Percentiles rank a stretch among this genome's conserved stretches.
phyloP scores from a whole-genome alignment of 371 early-diverging fungal genomes.

The Syncephalastrum monosporum region DNA sequence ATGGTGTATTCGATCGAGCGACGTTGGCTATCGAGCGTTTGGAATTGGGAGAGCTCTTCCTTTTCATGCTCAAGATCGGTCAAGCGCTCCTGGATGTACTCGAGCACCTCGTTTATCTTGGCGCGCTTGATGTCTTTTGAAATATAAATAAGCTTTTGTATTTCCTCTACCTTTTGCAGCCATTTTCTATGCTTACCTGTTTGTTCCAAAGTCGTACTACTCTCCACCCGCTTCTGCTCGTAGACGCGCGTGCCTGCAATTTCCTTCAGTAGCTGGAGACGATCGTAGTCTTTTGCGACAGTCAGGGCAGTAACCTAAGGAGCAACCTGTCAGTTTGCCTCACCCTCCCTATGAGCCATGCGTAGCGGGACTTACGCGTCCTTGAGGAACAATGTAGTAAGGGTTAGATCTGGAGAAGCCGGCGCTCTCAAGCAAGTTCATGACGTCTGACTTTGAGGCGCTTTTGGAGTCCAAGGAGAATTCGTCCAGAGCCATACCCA shows the following conservation, averaged over 20 bases:
- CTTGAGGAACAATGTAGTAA: conserved; percentile 99
- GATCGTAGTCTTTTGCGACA: conserved; percentile 90
- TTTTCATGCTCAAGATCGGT: conserved; percentile 93
- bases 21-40: conserved; percentile 83
- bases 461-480: conserved; percentile 94
- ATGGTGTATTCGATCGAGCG: conserved; percentile 92
- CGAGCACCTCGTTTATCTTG: conserved; percentile 90
- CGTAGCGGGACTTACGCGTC: conserved; percentile 66
- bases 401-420: conserved; percentile 98
- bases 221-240: conserved; percentile 92
- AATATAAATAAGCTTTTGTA: not conserved
- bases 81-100: conserved; percentile 88
- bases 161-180: not conserved
- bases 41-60: conserved; percentile 84
- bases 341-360: not conserved
- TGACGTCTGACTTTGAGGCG: conserved; percentile 87
- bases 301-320: conserved; percentile 85
- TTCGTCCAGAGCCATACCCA: conserved; percentile 97
- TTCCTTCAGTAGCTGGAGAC: conserved; percentile 93
- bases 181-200: conserved; percentile 60
- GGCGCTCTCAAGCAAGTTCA: conserved; percentile 94
- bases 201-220: conserved; percentile 91
- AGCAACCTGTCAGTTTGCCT: not conserved
- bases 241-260: conserved; percentile 98
- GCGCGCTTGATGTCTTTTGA: conserved; percentile 75